A percentile compares a stretch with the other conserved stretches of the same genome.
Evolutionary conservation across 495 filamentous ascomycete species (phyloP).

Genomic region (Hyaloscypha hepaticicola): DNA sequence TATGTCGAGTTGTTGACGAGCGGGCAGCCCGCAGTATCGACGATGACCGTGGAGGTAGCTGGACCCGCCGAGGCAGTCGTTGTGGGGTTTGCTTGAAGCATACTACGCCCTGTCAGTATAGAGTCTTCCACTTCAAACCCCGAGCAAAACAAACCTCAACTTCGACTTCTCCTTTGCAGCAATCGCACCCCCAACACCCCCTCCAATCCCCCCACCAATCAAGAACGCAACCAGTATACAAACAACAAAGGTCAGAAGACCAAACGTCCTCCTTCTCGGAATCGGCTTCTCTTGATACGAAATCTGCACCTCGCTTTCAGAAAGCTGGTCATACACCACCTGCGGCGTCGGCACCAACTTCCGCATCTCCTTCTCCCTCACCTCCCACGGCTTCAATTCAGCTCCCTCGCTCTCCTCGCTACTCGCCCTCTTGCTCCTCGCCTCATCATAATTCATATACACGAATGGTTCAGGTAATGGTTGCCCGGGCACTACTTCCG

Average conservation of each 20-base stretch:
- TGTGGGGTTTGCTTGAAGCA: neutral
- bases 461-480: neutral
- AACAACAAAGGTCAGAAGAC: constrained; percentile 5
- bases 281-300: neutral
- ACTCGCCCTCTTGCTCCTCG: neutral
- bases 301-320: neutral
- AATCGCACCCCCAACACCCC: constrained; percentile 21
- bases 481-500: constrained; percentile 17
- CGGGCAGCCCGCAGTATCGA: constrained; percentile 26
- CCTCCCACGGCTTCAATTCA: neutral
- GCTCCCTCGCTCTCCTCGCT: neutral
- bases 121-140: neutral
- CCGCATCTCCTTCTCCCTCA: neutral
- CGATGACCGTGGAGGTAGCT: constrained; percentile 7
- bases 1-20: constrained; percentile 15
- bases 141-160: neutral
- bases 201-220: constrained; percentile 25
- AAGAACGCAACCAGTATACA: constrained; percentile 17
- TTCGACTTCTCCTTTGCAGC: constrained; percentile 20
- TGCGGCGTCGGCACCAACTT: neutral
- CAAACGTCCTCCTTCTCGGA: neutral
- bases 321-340: neutral
- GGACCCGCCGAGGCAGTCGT: neutral
- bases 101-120: neutral
- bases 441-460: neutral